Evolutionary conservation across 2,329 filamentous ascomycete genomes (phyloP), one percentile per base, ranked within the genome.

Genomic region (Calonectria pseudoturangicola): DNA sequence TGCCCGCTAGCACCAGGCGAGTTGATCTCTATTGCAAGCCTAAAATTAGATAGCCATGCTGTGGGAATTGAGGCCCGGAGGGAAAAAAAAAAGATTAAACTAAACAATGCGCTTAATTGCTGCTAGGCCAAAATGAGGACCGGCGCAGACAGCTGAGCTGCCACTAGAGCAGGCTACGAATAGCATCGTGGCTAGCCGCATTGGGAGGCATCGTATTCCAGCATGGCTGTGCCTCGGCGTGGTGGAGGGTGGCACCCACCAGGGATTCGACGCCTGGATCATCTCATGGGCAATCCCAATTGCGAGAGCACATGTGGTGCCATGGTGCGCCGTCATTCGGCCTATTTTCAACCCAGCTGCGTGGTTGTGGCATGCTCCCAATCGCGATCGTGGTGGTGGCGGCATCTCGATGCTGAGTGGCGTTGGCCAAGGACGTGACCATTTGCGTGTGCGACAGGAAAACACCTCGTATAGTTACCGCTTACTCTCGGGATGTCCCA

Each of bases 31-130:
- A 60, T 60, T 60, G 16, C 21, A 25, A 60, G n/a, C 10, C 54
- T 60, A 60, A 60, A 60, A 41, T 60, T 60, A 60, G 54, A 60
- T 10, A 15, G 5, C 25, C 54, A 41, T 41, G 30, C 54, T 10
- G n/a, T 7, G 16, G 15, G 33, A 28, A 27, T 28, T 27, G 33
- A 60, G 33, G 21, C 54, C 54, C 21, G 2, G n/a, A 15, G 21
- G 25, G 21, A 50, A 7, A 15, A 51, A 51, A 39, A n/a, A 58
- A 39, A 15, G 30, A 16, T 13, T n/a, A 39, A 58, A 41, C 54
- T 60, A 60, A 16, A 8, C 18, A 60, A 12, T 60, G 54, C 54
- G 54, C 54, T 60, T 41, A 27, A 60, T 60, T 4, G 7, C 21
- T 39, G 54, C 54, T 41, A 60, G 33, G n/a, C 25, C 13, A 13